These are phyloP conservation scores for Coniochaeta ligniaria DNA, from an alignment of 2,329 filamentous ascomycete species.

Conservation along the genomic window DNA sequence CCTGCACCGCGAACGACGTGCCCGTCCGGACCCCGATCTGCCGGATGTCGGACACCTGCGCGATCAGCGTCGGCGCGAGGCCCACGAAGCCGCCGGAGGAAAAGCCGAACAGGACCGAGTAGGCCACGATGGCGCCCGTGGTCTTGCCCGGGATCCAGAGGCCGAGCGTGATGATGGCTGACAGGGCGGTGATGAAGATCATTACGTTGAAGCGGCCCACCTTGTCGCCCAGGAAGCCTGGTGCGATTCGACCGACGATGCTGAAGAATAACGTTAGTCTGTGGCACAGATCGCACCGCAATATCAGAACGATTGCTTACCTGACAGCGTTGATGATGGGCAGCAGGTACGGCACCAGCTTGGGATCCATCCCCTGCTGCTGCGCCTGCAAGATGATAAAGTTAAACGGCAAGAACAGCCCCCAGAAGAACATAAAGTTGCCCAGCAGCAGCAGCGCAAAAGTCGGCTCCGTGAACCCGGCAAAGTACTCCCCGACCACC, in stretches of 20 bases:
- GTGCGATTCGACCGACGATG: conserved; percentile 43
- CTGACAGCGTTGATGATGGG: conserved; percentile 51
- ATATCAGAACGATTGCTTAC: conserved; percentile 19
- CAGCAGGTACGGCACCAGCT: conserved; percentile 37
- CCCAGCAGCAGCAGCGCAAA: conserved; percentile 34
- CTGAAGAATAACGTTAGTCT: conserved; percentile 17
- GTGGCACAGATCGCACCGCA: no score
- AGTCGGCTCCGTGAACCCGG: conserved; percentile 36
- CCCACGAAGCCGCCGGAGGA: conserved; percentile 56
- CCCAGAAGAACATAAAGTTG: conserved; percentile 48
- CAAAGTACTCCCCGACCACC: conserved; percentile 35
- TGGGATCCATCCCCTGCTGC: conserved; percentile 31
- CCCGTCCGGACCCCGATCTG: conserved; percentile 54
- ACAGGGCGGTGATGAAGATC: conserved; percentile 37
- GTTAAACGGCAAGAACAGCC: conserved; percentile 48
- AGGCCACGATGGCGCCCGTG: conserved; percentile 50
- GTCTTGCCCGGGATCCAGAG: conserved; percentile 34
- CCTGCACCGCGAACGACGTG: conserved; percentile 45
- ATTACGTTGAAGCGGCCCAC: conserved; percentile 31
- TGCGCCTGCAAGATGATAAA: conserved; percentile 42
- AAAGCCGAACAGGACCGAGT: conserved; percentile 58
- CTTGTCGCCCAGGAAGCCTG: conserved; percentile 37
- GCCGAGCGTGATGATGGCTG: conserved; percentile 28
- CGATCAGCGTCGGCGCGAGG: conserved; percentile 48
- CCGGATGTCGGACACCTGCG: conserved; percentile 52